phyloP scores from a whole-genome alignment of 1,139 yeast species.

The Sugiyamaella castrensis region DNA sequence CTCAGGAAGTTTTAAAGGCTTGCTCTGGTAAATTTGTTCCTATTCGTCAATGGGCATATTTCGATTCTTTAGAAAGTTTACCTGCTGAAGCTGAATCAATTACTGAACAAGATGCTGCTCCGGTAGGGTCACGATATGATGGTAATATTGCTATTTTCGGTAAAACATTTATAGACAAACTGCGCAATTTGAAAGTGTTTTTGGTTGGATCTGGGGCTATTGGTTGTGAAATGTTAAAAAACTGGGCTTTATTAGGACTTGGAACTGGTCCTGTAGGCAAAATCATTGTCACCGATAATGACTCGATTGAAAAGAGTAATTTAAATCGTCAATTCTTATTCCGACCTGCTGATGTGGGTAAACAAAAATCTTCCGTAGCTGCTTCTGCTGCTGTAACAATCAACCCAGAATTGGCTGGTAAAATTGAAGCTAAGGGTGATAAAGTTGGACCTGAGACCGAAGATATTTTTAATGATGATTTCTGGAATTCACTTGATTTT shows the following conservation, averaged over 20 bases:
- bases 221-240: conserved; percentile 98
- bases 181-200: conserved; percentile 78
- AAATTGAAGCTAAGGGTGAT: conserved; percentile 72
- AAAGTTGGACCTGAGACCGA: conserved; percentile 95
- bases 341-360: conserved; percentile 92
- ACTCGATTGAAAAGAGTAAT: conserved; percentile 91
- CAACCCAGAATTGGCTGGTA: conserved; percentile 80
- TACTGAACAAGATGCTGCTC: conserved; percentile 67
- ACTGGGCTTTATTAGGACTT: conserved; percentile 96
- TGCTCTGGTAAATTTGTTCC: conserved; percentile 94
- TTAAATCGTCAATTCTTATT: conserved; percentile 94
- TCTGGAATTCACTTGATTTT: conserved; percentile 79
- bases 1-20: conserved; percentile 95
- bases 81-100: conserved; percentile 61
- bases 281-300: conserved; percentile 86
- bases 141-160: conserved; percentile 95
- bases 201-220: conserved; percentile 98
- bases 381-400: conserved; percentile 76
- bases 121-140: conserved; percentile 82
- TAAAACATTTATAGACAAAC: conserved; percentile 61
- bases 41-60: conserved; percentile 84
- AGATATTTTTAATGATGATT: conserved; percentile 75
- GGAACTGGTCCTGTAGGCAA: conserved; percentile 90
- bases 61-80: conserved; percentile 89
- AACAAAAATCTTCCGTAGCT: conserved; percentile 86